These are phyloP conservation scores for Quercus parvula DNA, from an alignment of 306 rosid species.

Conservation along the genomic window DNA sequence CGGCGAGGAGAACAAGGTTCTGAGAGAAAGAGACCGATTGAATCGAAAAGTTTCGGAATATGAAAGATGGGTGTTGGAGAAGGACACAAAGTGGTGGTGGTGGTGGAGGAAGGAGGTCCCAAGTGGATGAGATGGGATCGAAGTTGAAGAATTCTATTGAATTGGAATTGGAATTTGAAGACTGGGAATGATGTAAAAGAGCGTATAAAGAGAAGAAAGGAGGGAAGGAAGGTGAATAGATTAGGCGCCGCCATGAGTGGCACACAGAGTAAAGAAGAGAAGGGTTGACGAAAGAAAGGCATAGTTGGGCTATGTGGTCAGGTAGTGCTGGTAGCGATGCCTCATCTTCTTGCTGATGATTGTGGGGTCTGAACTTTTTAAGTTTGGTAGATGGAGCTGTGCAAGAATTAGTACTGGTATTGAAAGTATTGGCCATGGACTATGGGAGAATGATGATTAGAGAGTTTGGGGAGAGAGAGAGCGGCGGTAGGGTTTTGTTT, in stretches of 20 bases:
- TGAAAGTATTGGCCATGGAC: constrained; percentile 23
- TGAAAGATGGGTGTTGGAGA: constrained; percentile 80
- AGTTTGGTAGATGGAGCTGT: constrained; percentile 19
- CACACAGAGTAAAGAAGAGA: constrained; percentile 48
- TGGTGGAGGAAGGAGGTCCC: constrained; percentile 51
- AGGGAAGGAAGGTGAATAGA: constrained; percentile 67
- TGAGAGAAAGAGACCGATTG: constrained; percentile 58
- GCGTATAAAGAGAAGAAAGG: constrained; percentile 68
- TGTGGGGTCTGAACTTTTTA: neutral
- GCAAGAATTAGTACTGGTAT: neutral
- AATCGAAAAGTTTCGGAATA: constrained; percentile 66
- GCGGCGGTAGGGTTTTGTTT: no score
- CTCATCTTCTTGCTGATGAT: neutral
- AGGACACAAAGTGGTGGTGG: constrained; percentile 45
- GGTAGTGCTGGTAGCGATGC: constrained; percentile 70
- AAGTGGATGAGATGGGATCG: constrained; percentile 56
- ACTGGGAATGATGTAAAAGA: constrained; percentile 26
- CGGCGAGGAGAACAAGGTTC: constrained; percentile 67
- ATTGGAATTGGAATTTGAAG: neutral
- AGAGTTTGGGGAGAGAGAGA: no score
- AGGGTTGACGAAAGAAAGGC: constrained; percentile 48
- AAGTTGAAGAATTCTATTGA: constrained; percentile 39
- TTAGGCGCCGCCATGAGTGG: constrained; percentile 71
- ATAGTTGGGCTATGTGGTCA: constrained; percentile 64
- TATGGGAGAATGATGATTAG: no score